A percentile compares a stretch with the other conserved stretches of the same genome.
Evolutionary conservation across 768 basidiomycete genomes (phyloP).

Genomic region (Tylopilus cervinicoccineus): DNA sequence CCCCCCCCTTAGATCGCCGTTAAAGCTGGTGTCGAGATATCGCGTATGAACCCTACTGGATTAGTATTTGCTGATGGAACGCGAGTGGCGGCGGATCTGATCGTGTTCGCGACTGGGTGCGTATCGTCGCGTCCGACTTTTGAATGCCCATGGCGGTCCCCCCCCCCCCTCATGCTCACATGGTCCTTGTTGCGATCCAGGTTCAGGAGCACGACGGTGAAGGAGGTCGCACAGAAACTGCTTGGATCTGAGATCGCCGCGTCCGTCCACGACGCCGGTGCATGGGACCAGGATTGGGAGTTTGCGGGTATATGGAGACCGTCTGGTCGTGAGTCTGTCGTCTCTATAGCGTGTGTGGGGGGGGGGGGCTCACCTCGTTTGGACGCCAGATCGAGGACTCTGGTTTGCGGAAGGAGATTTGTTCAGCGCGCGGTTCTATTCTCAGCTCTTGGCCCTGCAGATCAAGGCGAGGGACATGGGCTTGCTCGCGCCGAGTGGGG

Average conservation of each 20-base stretch:
- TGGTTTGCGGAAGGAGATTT: slow-evolving; percentile 4
- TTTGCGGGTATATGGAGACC: background rate
- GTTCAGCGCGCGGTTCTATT: slow-evolving; percentile 1
- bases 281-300: background rate
- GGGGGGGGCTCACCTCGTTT: too few species aligned
- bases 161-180: too few species aligned
- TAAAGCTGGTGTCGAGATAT: background rate
- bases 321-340: background rate
- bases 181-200: too few species aligned
- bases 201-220: background rate
- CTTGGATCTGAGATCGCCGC: background rate
- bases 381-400: background rate
- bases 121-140: too few species aligned
- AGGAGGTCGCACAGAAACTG: background rate
- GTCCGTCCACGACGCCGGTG: background rate
- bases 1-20: background rate
- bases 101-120: background rate
- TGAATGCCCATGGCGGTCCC: too few species aligned
- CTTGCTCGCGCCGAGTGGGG: background rate
- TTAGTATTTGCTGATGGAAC: background rate
- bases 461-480: slow-evolving; percentile 1
- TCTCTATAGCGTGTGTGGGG: too few species aligned
- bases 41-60: background rate
- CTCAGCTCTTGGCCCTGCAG: slow-evolving; percentile 1
- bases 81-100: background rate